phyloP scores from a whole-genome alignment of 768 basidiomycete species.

The Leucocoprinus birnbaumii region DNA sequence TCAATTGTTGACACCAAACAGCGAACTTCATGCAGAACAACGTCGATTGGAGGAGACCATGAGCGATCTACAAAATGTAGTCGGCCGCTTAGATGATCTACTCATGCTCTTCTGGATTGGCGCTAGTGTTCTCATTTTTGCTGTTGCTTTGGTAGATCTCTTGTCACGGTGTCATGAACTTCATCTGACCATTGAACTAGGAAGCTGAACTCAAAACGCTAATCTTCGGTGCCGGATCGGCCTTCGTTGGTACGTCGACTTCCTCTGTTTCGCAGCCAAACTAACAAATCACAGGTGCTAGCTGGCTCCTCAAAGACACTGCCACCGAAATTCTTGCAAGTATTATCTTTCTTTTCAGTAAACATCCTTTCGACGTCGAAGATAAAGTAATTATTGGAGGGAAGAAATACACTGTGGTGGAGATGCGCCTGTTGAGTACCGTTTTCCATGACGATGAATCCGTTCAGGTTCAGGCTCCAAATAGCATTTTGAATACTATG shows the following conservation, averaged over 20 bases:
- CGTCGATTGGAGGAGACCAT: constrained; percentile 6
- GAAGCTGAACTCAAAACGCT: constrained; percentile 5
- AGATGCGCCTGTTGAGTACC: constrained; percentile 82
- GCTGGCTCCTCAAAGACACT: constrained; percentile 84
- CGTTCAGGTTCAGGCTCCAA: constrained; percentile 69
- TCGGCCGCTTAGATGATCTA: not conserved
- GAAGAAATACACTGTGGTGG: constrained; percentile 74
- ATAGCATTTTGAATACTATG: constrained; percentile 53
- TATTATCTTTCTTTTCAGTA: constrained; percentile 91
- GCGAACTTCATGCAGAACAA: constrained; percentile 5
- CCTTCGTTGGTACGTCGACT: not conserved
- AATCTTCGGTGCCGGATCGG: constrained; percentile 1
- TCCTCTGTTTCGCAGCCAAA: no score
- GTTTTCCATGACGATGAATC: constrained; percentile 63
- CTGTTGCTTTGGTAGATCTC: constrained; percentile 3
- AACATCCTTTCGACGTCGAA: constrained; percentile 82
- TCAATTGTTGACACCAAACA: not conserved
- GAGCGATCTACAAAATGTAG: constrained; percentile 8
- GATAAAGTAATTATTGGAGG: constrained; percentile 60
- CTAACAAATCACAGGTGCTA: constrained; percentile 46
- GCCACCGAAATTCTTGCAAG: constrained; percentile 78
- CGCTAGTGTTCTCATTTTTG: constrained; percentile 1
- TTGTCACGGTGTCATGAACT: not conserved
- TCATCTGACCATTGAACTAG: not conserved
- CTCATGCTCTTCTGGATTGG: constrained; percentile 2